Base-by-base conservation (phyloP, 768 basidiomycete genomes). In the Trichaptum fuscoviolaceum region DNA sequence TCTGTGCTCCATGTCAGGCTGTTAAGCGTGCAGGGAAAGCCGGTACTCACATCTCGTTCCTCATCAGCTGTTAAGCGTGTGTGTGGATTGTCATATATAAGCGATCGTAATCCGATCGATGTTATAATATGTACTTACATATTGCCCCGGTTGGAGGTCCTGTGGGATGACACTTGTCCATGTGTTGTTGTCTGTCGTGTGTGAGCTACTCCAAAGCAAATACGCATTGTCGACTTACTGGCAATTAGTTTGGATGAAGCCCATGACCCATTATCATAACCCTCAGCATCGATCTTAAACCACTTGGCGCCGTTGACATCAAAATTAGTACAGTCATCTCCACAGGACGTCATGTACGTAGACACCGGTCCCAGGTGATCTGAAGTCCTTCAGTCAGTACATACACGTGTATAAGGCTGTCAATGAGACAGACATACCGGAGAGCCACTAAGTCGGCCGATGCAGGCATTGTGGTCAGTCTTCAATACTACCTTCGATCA, bases 271-370 rank as follows among this genome's bases (percentile, higher is more conserved):
- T 77, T 68, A 67, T 80, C 76, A 69, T 82, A 83, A 58, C 83
- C 82, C 34, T 68, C 76, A 15, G 79, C 80, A 70, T 84, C 81
- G 64, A 84, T 65, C 70, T 84, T 84, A 77, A 84, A 84, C 83
- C 82, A 84, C 64, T 74, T 73, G 20, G 80, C 81, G 58, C 72
- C 69, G 65, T 77, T 76, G 36, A 80, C 78, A 65, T 70, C 67
- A 62, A 73, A 72, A 1, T 27, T 69, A 15, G 64, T 36, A 68
- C 83, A 84, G 64, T 80, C 77, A 25, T 79, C 81, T 64, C 77
- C 76, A 72, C 83, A 84, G 15, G 80, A 80, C 30, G 82, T 75
- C 83, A 84, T 84, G 70, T 83, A 83, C n/a, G 81, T 83, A 27
- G 80, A 81, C 24, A 83, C 79, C 27, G 81, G 82, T 4, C 83